Percentiles rank a stretch among this genome's conserved stretches.
phyloP scores from a whole-genome alignment of 2,329 filamentous ascomycete species.

The Taxawa tesnikishii region DNA sequence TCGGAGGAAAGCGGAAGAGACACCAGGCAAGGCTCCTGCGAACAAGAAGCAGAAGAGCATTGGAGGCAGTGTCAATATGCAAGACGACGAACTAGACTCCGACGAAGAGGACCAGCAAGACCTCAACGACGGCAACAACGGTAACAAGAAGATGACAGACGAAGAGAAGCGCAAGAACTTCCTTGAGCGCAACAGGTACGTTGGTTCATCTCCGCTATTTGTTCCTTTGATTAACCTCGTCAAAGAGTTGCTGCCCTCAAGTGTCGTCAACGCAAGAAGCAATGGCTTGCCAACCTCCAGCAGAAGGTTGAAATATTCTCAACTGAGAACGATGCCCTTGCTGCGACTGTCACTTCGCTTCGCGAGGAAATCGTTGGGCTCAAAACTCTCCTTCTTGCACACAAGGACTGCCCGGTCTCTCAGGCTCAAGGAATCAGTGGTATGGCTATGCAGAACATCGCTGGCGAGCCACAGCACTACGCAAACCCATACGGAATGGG shows the following conservation, averaged over 20 bases:
- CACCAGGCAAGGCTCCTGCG: conserved; percentile 48
- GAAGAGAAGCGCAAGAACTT: conserved; percentile 99
- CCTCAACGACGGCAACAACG: conserved; percentile 21
- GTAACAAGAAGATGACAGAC: conserved; percentile 86
- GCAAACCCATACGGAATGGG: conserved; percentile 38
- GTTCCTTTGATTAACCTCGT: conserved; percentile 13
- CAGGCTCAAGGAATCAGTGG: conserved; percentile 64
- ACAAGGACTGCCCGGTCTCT: conserved; percentile 92
- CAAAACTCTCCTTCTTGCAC: conserved; percentile 81
- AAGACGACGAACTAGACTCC: conserved; percentile 43
- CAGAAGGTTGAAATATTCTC: conserved; percentile 89
- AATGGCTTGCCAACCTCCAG: conserved; percentile 93
- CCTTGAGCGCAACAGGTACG: conserved; percentile 85
- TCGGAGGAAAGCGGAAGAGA: conserved; percentile 68
- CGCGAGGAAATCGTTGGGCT: conserved; percentile 90
- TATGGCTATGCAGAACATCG: conserved; percentile 37
- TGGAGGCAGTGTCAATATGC: conserved; percentile 34
- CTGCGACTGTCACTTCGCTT: conserved; percentile 68
- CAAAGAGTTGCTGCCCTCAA: conserved; percentile 85
- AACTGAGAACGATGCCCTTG: conserved; percentile 79
- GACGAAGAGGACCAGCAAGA: conserved; percentile 31
- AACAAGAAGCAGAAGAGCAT: conserved; percentile 63
- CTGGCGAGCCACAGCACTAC: conserved; percentile 28
- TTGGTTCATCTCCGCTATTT: conserved; percentile 9
- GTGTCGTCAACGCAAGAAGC: conserved; percentile 96